Conservation (phyloP, 2,329 filamentous ascomycete genomes). For the Coniochaeta ligniaria region DNA sequence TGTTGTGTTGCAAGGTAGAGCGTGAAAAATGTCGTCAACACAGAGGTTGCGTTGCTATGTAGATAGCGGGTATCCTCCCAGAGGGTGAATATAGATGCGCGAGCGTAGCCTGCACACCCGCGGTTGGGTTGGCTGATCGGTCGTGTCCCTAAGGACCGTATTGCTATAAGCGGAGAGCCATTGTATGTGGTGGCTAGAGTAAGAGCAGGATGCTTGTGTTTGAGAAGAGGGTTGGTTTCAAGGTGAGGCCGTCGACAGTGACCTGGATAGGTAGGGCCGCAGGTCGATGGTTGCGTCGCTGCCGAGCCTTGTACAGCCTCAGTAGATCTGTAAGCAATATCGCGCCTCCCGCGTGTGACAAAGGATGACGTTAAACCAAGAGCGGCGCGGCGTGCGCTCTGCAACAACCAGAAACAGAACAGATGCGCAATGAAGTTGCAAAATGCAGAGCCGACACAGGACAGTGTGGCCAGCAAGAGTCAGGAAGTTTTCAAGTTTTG, state of each 20-base stretch:
- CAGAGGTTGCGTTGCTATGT: neutral
- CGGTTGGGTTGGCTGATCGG: slow-evolving; percentile 10
- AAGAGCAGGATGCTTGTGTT: neutral
- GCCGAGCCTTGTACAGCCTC: neutral
- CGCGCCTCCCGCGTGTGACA: neutral
- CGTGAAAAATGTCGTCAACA: neutral
- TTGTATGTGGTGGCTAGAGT: neutral
- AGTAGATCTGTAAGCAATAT: neutral
- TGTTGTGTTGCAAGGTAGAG: slow-evolving; percentile 2
- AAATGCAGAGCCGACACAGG: neutral
- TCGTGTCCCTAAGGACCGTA: slow-evolving; percentile 32
- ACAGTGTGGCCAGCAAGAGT: neutral
- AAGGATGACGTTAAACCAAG: neutral
- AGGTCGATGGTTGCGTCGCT: neutral
- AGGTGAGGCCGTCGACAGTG: neutral
- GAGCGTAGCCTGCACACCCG: slow-evolving; percentile 1
- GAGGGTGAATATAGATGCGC: neutral
- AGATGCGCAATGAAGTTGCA: neutral
- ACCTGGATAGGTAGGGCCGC: neutral
- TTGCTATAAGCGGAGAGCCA: slow-evolving; percentile 26
- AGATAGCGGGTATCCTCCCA: neutral
- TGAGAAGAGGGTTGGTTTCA: neutral
- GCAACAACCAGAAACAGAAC: neutral
- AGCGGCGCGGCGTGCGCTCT: neutral
- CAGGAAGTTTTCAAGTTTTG: neutral